Conservation (phyloP, 1,284 basidiomycete species). For the Boletus mariae region DNA sequence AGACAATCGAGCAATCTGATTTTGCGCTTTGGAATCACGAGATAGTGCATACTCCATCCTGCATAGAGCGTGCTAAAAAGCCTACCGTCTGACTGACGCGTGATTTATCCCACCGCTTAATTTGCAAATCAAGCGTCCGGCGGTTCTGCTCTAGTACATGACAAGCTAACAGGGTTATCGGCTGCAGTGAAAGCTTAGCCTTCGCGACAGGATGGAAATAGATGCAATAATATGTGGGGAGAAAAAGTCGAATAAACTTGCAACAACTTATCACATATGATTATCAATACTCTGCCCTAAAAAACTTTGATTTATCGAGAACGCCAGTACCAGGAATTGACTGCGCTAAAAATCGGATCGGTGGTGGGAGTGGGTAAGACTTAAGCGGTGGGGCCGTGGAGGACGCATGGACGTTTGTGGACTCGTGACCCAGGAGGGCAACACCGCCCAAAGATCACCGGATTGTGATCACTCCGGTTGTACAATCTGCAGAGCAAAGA, state of each 20-base stretch:
- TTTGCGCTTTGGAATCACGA: background rate
- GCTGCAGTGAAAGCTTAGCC: background rate
- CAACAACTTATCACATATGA: background rate
- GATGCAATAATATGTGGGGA: background rate
- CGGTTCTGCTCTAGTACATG: too few species aligned
- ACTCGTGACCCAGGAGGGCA: background rate
- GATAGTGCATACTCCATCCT: too few species aligned
- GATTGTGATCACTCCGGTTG: background rate
- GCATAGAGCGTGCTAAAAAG: too few species aligned
- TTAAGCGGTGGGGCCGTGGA: background rate
- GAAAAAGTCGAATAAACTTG: background rate
- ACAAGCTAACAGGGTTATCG: background rate
- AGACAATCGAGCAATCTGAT: conserved; percentile 4
- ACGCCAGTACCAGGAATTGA: conserved; percentile 9
- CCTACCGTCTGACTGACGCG: too few species aligned
- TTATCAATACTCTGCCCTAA: conserved; percentile 7
- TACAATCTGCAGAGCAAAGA: background rate
- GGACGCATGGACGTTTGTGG: background rate
- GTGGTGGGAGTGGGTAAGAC: background rate
- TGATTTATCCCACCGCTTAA: too few species aligned
- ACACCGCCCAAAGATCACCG: background rate
- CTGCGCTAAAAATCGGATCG: conserved; percentile 5
- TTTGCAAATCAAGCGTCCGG: too few species aligned
- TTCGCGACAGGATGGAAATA: background rate
- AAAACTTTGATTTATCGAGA: conserved; percentile 7